Base-by-base conservation (phyloP, 2,329 filamentous ascomycete species). In the Passalora sequoiae region DNA sequence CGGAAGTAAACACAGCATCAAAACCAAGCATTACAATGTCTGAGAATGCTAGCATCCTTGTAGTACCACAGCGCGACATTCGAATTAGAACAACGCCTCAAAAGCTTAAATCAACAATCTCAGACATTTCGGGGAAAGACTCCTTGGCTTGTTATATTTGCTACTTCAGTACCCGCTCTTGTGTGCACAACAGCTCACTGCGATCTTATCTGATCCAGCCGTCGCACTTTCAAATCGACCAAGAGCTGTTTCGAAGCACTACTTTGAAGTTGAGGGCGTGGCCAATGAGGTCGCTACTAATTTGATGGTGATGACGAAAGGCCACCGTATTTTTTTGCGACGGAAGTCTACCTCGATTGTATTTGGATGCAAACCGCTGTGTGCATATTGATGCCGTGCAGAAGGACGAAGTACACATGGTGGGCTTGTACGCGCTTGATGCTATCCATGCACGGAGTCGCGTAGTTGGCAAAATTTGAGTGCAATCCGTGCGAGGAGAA, bases 341-440 rank as follows among this genome's bases (percentile, higher is more conserved):
- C 42, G 47, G 40, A 47, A 16, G 44, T 50, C 19, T 44, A 44
- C 19, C 40, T 42, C 21, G 10, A 32, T 20, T 41, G 41, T 22
- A 21, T 37, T 9, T 27, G 9, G 37, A 47, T 19, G 44, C 44
- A 13, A 38, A 44, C 17, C 19, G 47, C 20, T 43, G 31, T 28
- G 40, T 47, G 2, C 47, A 44, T 39, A 35, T 37, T 28, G 38
- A 32, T 31, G 40, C 19, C 6, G 37, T 41, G 30, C 39, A 40
- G 13, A 33, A 44, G 41, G 41, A 20, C 4, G 44, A 47, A 38
- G 41, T 43, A 6, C 43, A 44, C 13, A 43, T 44, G 29, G 48
- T 47, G n/a, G 36, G 13, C 6, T 40, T 50, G 6, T 47, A 44
- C 41, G 48, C 44, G 41, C 22, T 47, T 9, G 44, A 44, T 24